phyloP scores from a whole-genome alignment of 495 filamentous ascomycete genomes.

The Penicillium diatomitis region DNA sequence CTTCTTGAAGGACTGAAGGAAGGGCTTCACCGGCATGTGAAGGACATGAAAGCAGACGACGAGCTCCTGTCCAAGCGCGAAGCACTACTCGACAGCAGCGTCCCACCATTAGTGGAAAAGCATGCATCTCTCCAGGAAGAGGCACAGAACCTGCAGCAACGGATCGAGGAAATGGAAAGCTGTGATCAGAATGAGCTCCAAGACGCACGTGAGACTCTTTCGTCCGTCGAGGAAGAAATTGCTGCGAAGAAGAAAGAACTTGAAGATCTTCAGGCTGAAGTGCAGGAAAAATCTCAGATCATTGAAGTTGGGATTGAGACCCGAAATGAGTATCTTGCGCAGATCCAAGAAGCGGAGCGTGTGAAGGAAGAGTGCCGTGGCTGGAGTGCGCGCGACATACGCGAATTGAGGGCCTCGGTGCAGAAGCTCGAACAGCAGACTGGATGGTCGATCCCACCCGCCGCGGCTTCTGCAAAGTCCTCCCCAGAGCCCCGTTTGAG shows the following conservation, averaged over 20 bases:
- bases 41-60: slow-evolving; percentile 71
- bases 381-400: slow-evolving; percentile 75
- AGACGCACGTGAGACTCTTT: slow-evolving; percentile 53
- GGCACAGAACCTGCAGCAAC: slow-evolving; percentile 53
- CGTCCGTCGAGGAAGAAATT: slow-evolving; percentile 55
- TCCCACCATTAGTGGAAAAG: slow-evolving; percentile 54
- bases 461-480: slow-evolving; percentile 29
- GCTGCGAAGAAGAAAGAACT: slow-evolving; percentile 57
- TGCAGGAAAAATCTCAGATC: slow-evolving; percentile 52
- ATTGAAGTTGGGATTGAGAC: slow-evolving; percentile 51
- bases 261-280: slow-evolving; percentile 49
- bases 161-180: slow-evolving; percentile 65
- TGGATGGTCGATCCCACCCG: slow-evolving; percentile 71
- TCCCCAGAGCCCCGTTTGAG: slow-evolving; percentile 48
- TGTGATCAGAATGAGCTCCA: slow-evolving; percentile 72
- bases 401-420: slow-evolving; percentile 60
- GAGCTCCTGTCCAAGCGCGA: slow-evolving; percentile 57
- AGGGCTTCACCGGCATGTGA: slow-evolving; percentile 61
- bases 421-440: slow-evolving; percentile 55
- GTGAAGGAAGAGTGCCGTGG: slow-evolving; percentile 80
- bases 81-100: slow-evolving; percentile 47
- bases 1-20: slow-evolving; percentile 75
- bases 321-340: slow-evolving; percentile 57
- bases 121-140: slow-evolving; percentile 53
- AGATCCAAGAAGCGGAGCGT: slow-evolving; percentile 77